Evolutionary conservation across 768 basidiomycete species (phyloP).

Genomic region (Pisolithus marmoratus): DNA sequence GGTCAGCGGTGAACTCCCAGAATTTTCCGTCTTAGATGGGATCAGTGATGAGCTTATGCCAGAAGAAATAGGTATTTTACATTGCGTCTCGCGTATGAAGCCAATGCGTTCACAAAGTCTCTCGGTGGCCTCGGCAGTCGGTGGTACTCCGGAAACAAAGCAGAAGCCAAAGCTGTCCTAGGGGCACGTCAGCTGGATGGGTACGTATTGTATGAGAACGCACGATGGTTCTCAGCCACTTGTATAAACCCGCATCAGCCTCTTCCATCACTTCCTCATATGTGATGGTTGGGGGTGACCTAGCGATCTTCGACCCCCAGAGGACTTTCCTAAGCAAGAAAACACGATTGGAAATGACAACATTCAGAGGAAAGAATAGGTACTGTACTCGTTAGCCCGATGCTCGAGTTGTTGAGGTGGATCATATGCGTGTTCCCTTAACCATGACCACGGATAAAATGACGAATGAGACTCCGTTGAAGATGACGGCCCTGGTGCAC

Average conservation of each 20-base stretch:
- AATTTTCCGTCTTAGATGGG: slow-evolving; percentile 73
- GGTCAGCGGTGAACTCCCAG: slow-evolving; percentile 94
- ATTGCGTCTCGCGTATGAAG: slow-evolving; percentile 86
- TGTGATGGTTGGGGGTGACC: slow-evolving; percentile 66
- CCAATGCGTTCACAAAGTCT: slow-evolving; percentile 68
- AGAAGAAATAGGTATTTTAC: slow-evolving; percentile 21
- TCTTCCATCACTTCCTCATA: slow-evolving; percentile 70
- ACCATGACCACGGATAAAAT: slow-evolving; percentile 84
- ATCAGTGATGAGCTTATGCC: slow-evolving; percentile 30
- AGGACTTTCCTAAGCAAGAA: slow-evolving; percentile 47
- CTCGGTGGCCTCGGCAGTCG: slow-evolving; percentile 81
- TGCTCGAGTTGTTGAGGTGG: slow-evolving; percentile 39
- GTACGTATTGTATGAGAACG: slow-evolving; percentile 21
- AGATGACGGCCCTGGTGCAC: slow-evolving; percentile 15
- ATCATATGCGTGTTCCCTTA: slow-evolving; percentile 74
- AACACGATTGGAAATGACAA: neutral
- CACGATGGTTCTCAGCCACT: slow-evolving; percentile 79
- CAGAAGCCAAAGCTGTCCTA: slow-evolving; percentile 89
- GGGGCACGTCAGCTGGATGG: slow-evolving; percentile 1
- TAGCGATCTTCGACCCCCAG: slow-evolving; percentile 76
- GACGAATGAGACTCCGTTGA: slow-evolving; percentile 61
- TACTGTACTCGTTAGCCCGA: slow-evolving; percentile 38
- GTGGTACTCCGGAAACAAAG: slow-evolving; percentile 76
- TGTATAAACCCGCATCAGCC: slow-evolving; percentile 62
- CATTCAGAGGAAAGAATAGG: slow-evolving; percentile 6